Conservation (phyloP, 148 eudicot genomes). For the Spergularia bocconei region DNA sequence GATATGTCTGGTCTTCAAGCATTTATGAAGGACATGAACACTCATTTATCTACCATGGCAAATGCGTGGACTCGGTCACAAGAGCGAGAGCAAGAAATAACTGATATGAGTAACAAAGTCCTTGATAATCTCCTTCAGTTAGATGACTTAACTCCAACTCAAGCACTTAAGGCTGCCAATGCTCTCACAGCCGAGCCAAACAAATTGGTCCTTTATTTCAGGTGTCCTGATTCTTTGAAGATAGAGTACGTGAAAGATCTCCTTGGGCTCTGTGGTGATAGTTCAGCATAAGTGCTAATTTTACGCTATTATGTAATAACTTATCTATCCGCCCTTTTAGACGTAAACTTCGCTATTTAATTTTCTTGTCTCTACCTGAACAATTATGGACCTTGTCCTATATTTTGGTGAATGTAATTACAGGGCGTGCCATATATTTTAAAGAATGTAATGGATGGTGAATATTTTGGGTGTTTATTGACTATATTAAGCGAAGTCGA, state of each 20-base stretch:
- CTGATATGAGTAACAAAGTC: constrained; percentile 7
- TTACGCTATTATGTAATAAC: too few relatives aligned
- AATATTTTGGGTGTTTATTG: too few relatives aligned
- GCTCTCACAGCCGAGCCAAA: constrained; percentile 14
- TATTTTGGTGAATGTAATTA: too few relatives aligned
- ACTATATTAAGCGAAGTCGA: too few relatives aligned
- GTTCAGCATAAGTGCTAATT: too few relatives aligned
- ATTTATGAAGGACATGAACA: constrained; percentile 21
- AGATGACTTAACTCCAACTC: not conserved
- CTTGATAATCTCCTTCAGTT: not conserved
- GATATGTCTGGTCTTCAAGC: constrained; percentile 12
- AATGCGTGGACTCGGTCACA: constrained; percentile 2
- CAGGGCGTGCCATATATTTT: too few relatives aligned
- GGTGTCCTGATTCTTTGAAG: constrained; percentile 8
- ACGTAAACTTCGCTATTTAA: too few relatives aligned
- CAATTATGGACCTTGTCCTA: too few relatives aligned
- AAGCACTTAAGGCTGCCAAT: constrained; percentile 13
- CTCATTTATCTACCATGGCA: constrained; percentile 15
- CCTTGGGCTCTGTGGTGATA: too few relatives aligned
- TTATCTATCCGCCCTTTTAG: too few relatives aligned
- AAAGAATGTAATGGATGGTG: too few relatives aligned
- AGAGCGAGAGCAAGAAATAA: constrained; percentile 13
- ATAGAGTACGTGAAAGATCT: not conserved
- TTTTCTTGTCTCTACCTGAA: too few relatives aligned
- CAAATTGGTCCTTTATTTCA: constrained; percentile 6